Evolutionary conservation across 176 grass and related monocot genomes (phyloP).

Genomic region (Aechmea fasciata): DNA sequence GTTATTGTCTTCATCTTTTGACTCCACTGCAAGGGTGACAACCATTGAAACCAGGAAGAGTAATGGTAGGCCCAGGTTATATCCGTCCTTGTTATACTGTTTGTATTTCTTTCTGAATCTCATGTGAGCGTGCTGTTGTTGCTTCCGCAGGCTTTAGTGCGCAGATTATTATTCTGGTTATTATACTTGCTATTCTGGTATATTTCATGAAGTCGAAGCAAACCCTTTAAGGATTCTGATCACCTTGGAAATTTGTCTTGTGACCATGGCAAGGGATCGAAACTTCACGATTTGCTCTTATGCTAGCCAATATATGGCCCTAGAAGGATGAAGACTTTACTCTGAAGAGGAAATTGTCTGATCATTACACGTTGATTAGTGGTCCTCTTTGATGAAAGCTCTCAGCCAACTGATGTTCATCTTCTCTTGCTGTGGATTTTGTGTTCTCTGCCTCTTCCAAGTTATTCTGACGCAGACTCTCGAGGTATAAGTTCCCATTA

Average conservation of each 20-base stretch:
- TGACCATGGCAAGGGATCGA: too few species aligned
- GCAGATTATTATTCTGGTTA: slow-evolving; percentile 47
- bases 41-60: slow-evolving; percentile 37
- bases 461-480: too few species aligned
- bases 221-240: slow-evolving; percentile 23
- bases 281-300: too few species aligned
- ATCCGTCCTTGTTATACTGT: slow-evolving; percentile 7
- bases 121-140: slow-evolving; percentile 21
- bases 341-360: too few species aligned
- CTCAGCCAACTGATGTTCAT: too few species aligned
- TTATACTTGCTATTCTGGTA: slow-evolving; percentile 54
- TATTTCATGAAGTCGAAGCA: slow-evolving; percentile 63
- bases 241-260: slow-evolving; percentile 3
- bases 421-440: too few species aligned
- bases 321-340: too few species aligned
- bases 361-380: too few species aligned
- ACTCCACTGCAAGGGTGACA: slow-evolving; percentile 82
- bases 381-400: too few species aligned
- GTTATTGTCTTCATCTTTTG: slow-evolving; percentile 78
- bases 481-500: too few species aligned
- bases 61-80: slow-evolving; percentile 31
- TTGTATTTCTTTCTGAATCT: slow-evolving; percentile 3
- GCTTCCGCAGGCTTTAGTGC: slow-evolving; percentile 41
- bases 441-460: too few species aligned
- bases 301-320: too few species aligned